Evolutionary conservation across 768 basidiomycete genomes (phyloP).

Genomic region (Sporobolomyces phaffii): DNA sequence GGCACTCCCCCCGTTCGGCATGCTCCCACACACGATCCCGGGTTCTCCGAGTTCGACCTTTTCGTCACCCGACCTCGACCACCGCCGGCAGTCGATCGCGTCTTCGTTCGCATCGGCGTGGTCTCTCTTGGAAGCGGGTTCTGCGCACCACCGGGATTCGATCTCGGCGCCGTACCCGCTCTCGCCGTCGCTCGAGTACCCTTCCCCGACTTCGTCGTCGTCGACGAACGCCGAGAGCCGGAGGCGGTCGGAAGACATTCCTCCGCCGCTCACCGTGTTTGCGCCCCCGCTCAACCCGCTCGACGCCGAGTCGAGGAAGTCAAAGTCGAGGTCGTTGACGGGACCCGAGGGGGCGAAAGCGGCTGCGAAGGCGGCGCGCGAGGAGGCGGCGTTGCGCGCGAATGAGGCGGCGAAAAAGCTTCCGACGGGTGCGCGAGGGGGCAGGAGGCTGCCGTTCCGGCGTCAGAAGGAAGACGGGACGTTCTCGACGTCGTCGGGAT

Average conservation of each 20-base stretch:
- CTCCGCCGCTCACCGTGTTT: conserved; percentile 6
- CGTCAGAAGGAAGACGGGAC: not conserved
- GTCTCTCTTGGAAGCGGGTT: not conserved
- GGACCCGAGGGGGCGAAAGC: conserved; percentile 32
- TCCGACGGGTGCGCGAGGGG: conserved; percentile 17
- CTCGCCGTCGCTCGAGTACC: conserved; percentile 19
- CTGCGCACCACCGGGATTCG: not conserved
- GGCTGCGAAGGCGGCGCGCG: conserved; percentile 33
- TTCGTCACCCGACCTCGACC: conserved; percentile 20
- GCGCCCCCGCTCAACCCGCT: not conserved
- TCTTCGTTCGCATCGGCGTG: conserved; percentile 6
- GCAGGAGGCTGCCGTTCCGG: conserved; percentile 17
- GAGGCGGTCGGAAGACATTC: not conserved
- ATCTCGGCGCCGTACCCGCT: not conserved
- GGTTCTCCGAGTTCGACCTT: not conserved
- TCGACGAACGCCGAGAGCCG: not conserved
- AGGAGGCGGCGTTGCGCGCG: conserved; percentile 20
- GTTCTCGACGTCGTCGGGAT: not conserved
- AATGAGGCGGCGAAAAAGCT: conserved; percentile 19
- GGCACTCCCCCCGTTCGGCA: not conserved
- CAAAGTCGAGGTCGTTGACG: not conserved
- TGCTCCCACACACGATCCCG: not conserved
- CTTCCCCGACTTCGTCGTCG: not conserved
- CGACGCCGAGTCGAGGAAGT: not conserved
- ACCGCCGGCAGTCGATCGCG: conserved; percentile 6